A percentile compares a stretch with the other conserved stretches of the same genome.
Conservation (phyloP, 2,329 filamentous ascomycete species). For the Fusarium falciforme region DNA sequence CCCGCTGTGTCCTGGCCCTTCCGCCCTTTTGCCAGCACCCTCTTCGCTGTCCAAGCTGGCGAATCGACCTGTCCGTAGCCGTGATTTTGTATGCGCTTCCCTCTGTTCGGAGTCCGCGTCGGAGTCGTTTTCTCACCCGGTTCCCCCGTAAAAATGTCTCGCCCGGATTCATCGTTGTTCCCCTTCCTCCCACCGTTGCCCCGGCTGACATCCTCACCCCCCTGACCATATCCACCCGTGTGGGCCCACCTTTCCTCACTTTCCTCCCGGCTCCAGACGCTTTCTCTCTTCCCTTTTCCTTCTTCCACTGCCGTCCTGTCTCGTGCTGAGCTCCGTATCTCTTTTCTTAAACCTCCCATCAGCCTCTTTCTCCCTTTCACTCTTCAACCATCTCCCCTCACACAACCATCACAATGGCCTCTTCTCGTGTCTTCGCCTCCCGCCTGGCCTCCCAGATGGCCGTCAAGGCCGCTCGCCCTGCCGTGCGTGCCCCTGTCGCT, state of each 20-base stretch:
- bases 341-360: constrained; percentile 49
- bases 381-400: constrained; percentile 49
- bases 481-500: constrained; percentile 72
- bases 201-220: constrained; percentile 50
- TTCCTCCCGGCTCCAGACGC: constrained; percentile 51
- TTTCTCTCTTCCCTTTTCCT: constrained; percentile 56
- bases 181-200: constrained; percentile 47
- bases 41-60: constrained; percentile 11
- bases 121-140: constrained; percentile 33
- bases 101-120: constrained; percentile 5
- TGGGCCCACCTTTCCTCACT: constrained; percentile 52
- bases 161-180: constrained; percentile 43
- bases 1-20: constrained; percentile 28
- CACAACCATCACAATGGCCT: constrained; percentile 79
- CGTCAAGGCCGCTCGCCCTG: constrained; percentile 82
- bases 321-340: constrained; percentile 49
- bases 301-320: constrained; percentile 51
- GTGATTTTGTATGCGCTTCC: constrained; percentile 7
- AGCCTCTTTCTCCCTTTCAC: constrained; percentile 44
- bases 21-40: constrained; percentile 17
- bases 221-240: constrained; percentile 46
- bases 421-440: constrained; percentile 81
- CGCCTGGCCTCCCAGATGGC: constrained; percentile 82
- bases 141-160: constrained; percentile 46
- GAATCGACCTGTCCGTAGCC: background rate